These are phyloP conservation scores for Salinomyces thailandicus DNA, from an alignment of 2,329 filamentous ascomycete species.

Conservation along the genomic window DNA sequence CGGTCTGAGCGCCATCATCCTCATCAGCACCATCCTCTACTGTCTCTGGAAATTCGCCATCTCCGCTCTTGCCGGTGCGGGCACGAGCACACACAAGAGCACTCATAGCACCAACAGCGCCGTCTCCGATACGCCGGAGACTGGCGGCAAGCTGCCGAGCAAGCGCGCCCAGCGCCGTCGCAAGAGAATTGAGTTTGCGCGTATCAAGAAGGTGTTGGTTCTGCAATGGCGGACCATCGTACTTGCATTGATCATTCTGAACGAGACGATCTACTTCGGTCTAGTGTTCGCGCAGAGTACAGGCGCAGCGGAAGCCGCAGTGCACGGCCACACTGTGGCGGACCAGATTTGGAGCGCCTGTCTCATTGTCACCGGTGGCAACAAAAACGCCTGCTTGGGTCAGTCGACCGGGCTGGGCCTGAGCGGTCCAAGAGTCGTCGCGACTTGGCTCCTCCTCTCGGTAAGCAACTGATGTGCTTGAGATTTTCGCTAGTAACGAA, in stretches of 20 bases:
- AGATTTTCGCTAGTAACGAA: not conserved
- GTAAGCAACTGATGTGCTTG: too few species aligned
- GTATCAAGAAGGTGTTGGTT: conserved; percentile 61
- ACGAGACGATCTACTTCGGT: conserved; percentile 72
- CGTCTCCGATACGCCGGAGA: not conserved
- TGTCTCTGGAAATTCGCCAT: conserved; percentile 26
- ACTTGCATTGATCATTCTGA: conserved; percentile 67
- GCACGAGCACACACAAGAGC: not conserved
- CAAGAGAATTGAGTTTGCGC: conserved; percentile 41
- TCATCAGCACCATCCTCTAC: conserved; percentile 24
- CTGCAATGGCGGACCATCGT: conserved; percentile 76
- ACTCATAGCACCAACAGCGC: not conserved
- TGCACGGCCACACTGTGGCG: conserved; percentile 39
- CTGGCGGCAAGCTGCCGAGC: not conserved
- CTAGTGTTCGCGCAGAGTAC: conserved; percentile 67
- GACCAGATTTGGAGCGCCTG: conserved; percentile 56
- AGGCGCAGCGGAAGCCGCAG: conserved; percentile 45
- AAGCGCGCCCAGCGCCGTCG: not conserved
- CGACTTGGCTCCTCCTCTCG: conserved; percentile 61
- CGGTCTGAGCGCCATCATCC: conserved; percentile 20
- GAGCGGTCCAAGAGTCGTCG: conserved; percentile 56
- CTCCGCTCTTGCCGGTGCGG: conserved; percentile 3
- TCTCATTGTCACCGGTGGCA: conserved; percentile 42
- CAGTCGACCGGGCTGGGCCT: conserved; percentile 50
- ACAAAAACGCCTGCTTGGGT: conserved; percentile 54